Percentiles rank a stretch among this genome's conserved stretches.
phyloP scores from a whole-genome alignment of 169 alveolate genomes.

The Eimeria sp. region DNA sequence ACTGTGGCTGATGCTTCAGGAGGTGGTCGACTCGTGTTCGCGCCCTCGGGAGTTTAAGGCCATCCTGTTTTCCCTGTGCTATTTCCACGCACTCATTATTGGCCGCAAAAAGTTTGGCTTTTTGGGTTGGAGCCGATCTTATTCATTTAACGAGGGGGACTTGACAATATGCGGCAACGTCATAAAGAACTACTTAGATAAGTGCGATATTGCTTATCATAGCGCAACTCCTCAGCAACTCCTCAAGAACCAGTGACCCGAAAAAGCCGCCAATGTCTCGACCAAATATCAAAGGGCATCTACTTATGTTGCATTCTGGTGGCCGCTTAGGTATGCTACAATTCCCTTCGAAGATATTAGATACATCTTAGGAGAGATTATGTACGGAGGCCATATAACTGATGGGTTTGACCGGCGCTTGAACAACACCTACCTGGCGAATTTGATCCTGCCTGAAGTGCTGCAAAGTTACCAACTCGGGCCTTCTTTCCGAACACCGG shows the following conservation, averaged over 20 bases:
- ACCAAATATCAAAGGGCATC: neutral
- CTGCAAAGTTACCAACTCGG: constrained; percentile 92
- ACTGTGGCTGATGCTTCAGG: constrained; percentile 81
- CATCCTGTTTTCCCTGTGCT: constrained; percentile 96
- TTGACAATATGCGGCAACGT: constrained; percentile 97
- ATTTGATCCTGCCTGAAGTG: constrained; percentile 94
- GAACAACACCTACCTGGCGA: constrained; percentile 95
- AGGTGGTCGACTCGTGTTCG: constrained; percentile 89
- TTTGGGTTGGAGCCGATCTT: constrained; percentile 97
- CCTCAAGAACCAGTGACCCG: neutral
- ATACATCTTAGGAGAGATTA: constrained; percentile 98
- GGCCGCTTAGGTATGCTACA: constrained; percentile 89
- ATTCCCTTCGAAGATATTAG: constrained; percentile 98
- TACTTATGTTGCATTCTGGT: neutral
- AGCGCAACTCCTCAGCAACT: neutral
- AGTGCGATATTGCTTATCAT: constrained; percentile 73
- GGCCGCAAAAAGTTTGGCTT: constrained; percentile 98
- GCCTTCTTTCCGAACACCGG: constrained; percentile 96
- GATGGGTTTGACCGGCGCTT: constrained; percentile 98
- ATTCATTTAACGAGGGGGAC: constrained; percentile 98
- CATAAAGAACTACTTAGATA: constrained; percentile 95
- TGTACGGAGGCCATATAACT: constrained; percentile 99
- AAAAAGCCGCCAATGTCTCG: neutral
- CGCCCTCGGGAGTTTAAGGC: constrained; percentile 97
- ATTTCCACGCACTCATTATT: constrained; percentile 97